Base-by-base conservation (phyloP, 2,329 filamentous ascomycete genomes). In the Malbranchea cinnamomea region DNA sequence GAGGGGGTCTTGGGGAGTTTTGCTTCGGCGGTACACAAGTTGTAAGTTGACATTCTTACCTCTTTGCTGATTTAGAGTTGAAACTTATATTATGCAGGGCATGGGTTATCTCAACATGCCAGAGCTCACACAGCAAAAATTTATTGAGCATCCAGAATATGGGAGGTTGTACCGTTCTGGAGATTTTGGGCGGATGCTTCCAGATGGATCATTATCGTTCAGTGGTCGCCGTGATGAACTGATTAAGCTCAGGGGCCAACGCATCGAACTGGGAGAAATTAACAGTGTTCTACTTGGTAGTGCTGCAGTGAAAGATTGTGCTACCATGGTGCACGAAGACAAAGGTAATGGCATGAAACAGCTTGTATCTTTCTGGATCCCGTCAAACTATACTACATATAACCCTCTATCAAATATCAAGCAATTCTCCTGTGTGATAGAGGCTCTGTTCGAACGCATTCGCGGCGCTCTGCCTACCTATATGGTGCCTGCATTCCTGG, bases 1-100 rank as follows among this genome's bases (percentile, higher is more conserved):
- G 68, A 5, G 82, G 83, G 3, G 78, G 71, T 38, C 60, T 82
- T 10, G 85, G 85, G 7, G 84, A 93, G 49, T 63, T 92, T 5
- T 91, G 80, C 45, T 89, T 92, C 49, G 83, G 82, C 9, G 85
- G 84, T 7, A 71, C 80, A 28, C 84, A 93, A 53, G 71, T 93
- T 4, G 74, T 72, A 41, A 38, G 50, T 39, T 10, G 13, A n/a
- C n/a, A n/a, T 8, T 12, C 5, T 7, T 8, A 16, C 19, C 20
- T 32, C 11, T 7, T 11, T 10, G 5, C 5, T 14, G 18, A 28
- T 23, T 16, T 19, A 2, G 10, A 5, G 14, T 23, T 23, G 19
- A 26, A 19, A 24, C 34, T 46, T 23, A 41, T 24, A 13, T 5
- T 20, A 26, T 14, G 22, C 24, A 51, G 47, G 70, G 64, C 23